These are phyloP conservation scores for Penicillium cinerascens DNA, from an alignment of 495 filamentous ascomycete species.

Conservation along the genomic window DNA sequence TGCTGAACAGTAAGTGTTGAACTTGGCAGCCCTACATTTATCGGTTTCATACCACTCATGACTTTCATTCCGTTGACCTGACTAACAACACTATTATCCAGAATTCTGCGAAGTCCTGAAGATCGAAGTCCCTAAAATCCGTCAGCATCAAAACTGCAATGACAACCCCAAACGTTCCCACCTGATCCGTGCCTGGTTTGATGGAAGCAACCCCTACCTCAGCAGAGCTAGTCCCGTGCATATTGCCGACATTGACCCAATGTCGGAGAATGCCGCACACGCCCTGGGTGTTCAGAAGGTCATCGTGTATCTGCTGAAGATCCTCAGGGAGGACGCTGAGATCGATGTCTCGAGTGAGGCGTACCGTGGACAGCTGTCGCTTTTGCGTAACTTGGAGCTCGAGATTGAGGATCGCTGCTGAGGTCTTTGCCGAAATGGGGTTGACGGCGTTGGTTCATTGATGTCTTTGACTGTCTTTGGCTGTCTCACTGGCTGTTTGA, in stretches of 20 bases:
- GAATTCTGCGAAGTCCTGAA: slow-evolving; percentile 25
- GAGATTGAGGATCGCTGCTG: not conserved
- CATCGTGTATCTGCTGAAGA: slow-evolving; percentile 24
- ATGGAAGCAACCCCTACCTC: slow-evolving; percentile 27
- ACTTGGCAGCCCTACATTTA: not conserved
- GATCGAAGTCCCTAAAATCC: slow-evolving; percentile 20
- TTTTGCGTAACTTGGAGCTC: not conserved
- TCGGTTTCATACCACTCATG: too few relatives aligned
- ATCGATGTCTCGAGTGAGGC: not conserved
- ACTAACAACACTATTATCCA: slow-evolving; percentile 5
- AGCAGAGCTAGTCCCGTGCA: slow-evolving; percentile 30
- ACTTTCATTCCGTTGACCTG: not conserved
- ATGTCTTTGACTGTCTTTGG: too few relatives aligned
- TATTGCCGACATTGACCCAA: slow-evolving; percentile 1
- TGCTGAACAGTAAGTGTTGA: slow-evolving; percentile 14
- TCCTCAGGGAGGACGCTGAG: slow-evolving; percentile 28
- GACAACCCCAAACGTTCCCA: not conserved
- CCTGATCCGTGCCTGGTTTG: slow-evolving; percentile 19
- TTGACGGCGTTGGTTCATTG: too few relatives aligned
- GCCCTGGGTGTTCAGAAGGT: slow-evolving; percentile 24
- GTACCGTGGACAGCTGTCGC: not conserved
- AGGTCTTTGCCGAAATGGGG: too few relatives aligned
- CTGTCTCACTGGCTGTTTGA: too few relatives aligned
- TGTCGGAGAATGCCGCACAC: slow-evolving; percentile 1
- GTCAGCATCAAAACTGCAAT: not conserved